These are phyloP conservation scores for Xylaria polymorpha DNA, from an alignment of 2,329 filamentous ascomycete species.

Conservation along the genomic window DNA sequence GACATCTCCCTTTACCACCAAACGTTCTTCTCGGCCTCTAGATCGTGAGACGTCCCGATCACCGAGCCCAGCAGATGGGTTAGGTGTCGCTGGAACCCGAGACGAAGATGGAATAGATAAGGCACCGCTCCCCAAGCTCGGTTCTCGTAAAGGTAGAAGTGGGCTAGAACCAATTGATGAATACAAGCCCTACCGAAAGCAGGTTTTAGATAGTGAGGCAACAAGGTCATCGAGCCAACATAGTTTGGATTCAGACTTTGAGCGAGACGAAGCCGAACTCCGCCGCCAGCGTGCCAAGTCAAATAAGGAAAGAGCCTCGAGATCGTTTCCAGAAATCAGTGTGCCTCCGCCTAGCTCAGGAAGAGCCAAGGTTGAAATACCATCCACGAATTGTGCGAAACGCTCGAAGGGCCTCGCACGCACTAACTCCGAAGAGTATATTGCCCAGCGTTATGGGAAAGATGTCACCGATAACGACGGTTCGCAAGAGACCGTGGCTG, in stretches of 20 bases:
- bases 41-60: conserved; percentile 36
- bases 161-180: conserved; percentile 47
- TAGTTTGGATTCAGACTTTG: conserved; percentile 46
- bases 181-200: conserved; percentile 44
- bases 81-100: conserved; percentile 16
- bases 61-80: conserved; percentile 33
- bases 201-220: conserved; percentile 30
- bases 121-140: conserved; percentile 35
- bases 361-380: conserved; percentile 47
- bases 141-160: conserved; percentile 30
- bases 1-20: conserved; percentile 55
- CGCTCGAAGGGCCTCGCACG: conserved; percentile 16
- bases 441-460: conserved; percentile 37
- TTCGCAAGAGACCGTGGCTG: conserved; percentile 50
- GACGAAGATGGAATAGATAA: conserved; percentile 35
- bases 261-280: conserved; percentile 40
- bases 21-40: conserved; percentile 40
- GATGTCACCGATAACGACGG: conserved; percentile 37
- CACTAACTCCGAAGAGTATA: conserved; percentile 33
- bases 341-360: conserved; percentile 39
- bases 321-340: conserved; percentile 45
- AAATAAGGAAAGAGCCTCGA: conserved; percentile 46
- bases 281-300: conserved; percentile 46
- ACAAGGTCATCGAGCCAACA: conserved; percentile 38
- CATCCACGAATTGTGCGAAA: conserved; percentile 47